Conservation (phyloP, 2,329 filamentous ascomycete species). For the Davidsoniella virescens region DNA sequence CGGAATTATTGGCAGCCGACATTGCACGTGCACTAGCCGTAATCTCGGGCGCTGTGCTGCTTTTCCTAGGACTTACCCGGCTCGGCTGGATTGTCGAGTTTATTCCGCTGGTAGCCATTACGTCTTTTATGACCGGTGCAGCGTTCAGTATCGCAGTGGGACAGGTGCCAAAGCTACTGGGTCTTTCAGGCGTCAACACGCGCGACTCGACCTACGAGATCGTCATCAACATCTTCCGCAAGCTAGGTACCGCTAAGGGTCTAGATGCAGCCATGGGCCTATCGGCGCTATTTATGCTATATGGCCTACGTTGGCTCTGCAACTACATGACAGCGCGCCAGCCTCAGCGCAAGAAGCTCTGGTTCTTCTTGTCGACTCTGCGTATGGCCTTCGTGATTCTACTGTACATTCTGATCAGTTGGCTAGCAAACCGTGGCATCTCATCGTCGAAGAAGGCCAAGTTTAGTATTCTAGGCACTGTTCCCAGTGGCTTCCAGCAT, state of each 20-base stretch:
- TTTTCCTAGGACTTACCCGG: slow-evolving; percentile 32
- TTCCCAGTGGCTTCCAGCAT: slow-evolving; percentile 57
- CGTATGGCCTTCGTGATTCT: slow-evolving; percentile 68
- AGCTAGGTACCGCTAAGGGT: slow-evolving; percentile 28
- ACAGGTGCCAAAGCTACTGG: slow-evolving; percentile 34
- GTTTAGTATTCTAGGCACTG: slow-evolving; percentile 48
- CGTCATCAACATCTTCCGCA: slow-evolving; percentile 34
- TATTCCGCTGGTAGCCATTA: slow-evolving; percentile 35
- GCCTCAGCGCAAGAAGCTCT: slow-evolving; percentile 49
- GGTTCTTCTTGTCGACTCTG: slow-evolving; percentile 65
- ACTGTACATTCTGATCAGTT: slow-evolving; percentile 64
- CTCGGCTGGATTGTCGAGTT: slow-evolving; percentile 39
- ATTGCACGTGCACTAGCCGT: slow-evolving; percentile 32
- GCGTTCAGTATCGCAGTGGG: slow-evolving; percentile 33
- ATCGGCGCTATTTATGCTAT: slow-evolving; percentile 51
- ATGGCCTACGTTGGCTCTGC: slow-evolving; percentile 47
- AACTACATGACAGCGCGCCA: slow-evolving; percentile 47
- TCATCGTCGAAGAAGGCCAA: slow-evolving; percentile 32
- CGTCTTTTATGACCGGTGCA: slow-evolving; percentile 38
- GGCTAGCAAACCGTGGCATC: slow-evolving; percentile 47
- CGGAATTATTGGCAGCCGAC: slow-evolving; percentile 25
- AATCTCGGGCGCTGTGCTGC: slow-evolving; percentile 32
- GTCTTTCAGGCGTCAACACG: slow-evolving; percentile 33
- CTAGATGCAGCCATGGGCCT: slow-evolving; percentile 62
- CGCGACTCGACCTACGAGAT: slow-evolving; percentile 31